phyloP scores from a whole-genome alignment of 2,329 filamentous ascomycete genomes.

The Xylaria sp. region DNA sequence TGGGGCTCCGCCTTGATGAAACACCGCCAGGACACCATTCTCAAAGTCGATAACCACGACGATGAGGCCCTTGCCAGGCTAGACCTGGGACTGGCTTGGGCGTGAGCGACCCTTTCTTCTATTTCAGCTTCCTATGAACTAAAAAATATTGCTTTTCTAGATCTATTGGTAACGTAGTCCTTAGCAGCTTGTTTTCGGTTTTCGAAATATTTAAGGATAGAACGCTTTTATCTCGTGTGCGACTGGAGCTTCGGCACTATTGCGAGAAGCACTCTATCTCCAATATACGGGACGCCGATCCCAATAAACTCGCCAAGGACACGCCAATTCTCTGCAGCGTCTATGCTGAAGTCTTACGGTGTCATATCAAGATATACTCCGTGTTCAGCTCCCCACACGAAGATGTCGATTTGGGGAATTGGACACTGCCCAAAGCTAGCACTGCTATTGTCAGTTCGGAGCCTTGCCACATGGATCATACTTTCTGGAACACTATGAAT shows the following conservation, averaged over 20 bases:
- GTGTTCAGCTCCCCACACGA: slow-evolving; percentile 12
- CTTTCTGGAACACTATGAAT: slow-evolving; percentile 26
- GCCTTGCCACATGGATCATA: slow-evolving; percentile 17
- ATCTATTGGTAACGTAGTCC: not conserved
- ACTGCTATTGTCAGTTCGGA: slow-evolving; percentile 16
- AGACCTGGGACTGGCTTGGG: slow-evolving; percentile 20
- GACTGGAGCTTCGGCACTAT: not conserved
- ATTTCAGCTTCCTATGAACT: too few relatives aligned
- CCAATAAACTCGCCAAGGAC: not conserved
- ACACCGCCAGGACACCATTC: not conserved
- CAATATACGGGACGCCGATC: not conserved
- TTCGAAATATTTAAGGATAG: not conserved
- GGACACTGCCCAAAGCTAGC: slow-evolving; percentile 11
- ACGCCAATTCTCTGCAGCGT: not conserved
- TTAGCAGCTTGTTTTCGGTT: not conserved
- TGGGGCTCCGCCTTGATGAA: slow-evolving; percentile 26
- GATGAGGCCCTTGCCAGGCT: slow-evolving; percentile 8
- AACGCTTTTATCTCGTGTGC: not conserved
- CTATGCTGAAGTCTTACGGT: slow-evolving; percentile 28
- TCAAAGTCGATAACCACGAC: not conserved
- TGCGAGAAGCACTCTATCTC: too few relatives aligned
- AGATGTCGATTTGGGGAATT: slow-evolving; percentile 22
- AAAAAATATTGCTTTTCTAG: too few relatives aligned
- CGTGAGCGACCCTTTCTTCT: too few relatives aligned
- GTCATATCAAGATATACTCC: slow-evolving; percentile 12